These are phyloP conservation scores for Debaryomycetaceae sp. DNA, from an alignment of 1,139 yeast species.

Conservation along the genomic window DNA sequence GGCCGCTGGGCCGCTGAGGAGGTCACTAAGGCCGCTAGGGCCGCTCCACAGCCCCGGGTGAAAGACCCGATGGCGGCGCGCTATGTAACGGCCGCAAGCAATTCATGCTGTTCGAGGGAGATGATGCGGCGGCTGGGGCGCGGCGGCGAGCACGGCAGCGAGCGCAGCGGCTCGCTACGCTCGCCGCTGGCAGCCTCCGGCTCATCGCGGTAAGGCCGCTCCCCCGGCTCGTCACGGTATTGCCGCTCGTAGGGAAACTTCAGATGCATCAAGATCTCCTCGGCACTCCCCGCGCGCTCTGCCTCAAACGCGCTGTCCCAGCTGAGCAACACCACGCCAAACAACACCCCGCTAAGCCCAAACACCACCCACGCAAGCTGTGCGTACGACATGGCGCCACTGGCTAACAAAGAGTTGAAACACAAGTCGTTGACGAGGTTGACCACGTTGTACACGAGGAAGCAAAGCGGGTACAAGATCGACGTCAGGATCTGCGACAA, in stretches of 20 bases:
- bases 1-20: too few relatives aligned
- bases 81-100: too few relatives aligned
- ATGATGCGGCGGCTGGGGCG: too few relatives aligned
- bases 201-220: not conserved
- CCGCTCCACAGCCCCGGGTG: too few relatives aligned
- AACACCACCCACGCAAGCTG: constrained; percentile 34
- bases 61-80: too few relatives aligned
- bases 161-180: too few relatives aligned
- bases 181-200: too few relatives aligned
- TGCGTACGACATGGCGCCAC: constrained; percentile 24
- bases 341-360: constrained; percentile 36
- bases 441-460: constrained; percentile 74
- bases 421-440: constrained; percentile 72
- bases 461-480: constrained; percentile 77
- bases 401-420: constrained; percentile 34
- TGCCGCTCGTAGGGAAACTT: constrained; percentile 25
- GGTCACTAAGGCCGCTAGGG: too few relatives aligned
- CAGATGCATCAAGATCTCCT: constrained; percentile 16
- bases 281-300: constrained; percentile 8
- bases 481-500: constrained; percentile 71
- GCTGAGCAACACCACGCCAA: constrained; percentile 40
- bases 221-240: too few relatives aligned
- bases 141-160: too few relatives aligned
- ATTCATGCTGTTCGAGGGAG: too few relatives aligned
- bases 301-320: constrained; percentile 39